Base-by-base conservation (phyloP, 1,284 basidiomycete genomes). In the Afroboletus lepidellus region DNA sequence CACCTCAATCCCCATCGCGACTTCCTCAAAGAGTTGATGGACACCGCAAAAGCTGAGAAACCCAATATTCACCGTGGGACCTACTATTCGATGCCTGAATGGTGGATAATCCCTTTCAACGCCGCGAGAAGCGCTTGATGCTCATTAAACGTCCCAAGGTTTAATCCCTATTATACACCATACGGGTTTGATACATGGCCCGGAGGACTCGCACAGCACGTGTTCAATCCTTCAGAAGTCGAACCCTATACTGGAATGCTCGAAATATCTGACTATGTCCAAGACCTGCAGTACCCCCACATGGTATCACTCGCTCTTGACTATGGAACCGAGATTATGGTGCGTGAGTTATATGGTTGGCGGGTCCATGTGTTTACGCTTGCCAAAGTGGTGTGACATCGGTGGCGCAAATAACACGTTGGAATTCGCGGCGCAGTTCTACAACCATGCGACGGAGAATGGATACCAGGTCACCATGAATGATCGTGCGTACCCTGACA, bases 261-360 rank as follows among this genome's bases (percentile, higher is more conserved):
- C 16, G 60, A 74, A 12, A 79, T 81, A 23, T 64, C 69, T 3
- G 80, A 84, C 59, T 84, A 77, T 51, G 38, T 84, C 21, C 64
- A 75, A 13, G 80, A 83, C 53, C 56, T 84, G 18, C 80, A 78
- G 59, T 66, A 77, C 21, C 77, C 78, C 2, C 83, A 84, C 46
- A 84, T 84, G 81, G 56, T 76, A 6, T 75, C 76, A 16, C 69
- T 84, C 4, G 78, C 77, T 0, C 60, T 73, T 18, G 72, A 73
- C n/a, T 83, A 84, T 46, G 75, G 73, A 29, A 75, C 74, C 0
- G 80, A 84, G 54, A 79, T 84, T 41, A 77, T 84, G 81, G 78
- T 77, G 48, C 24, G 70, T 47, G 12, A 4, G 15, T 13, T 2
- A 25, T 36, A 18, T 20, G 1, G 16, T 29, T 46, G 32, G 24